Evolutionary conservation across 148 eudicot genomes (phyloP).

Genomic region (Pharnaceum exiguum): DNA sequence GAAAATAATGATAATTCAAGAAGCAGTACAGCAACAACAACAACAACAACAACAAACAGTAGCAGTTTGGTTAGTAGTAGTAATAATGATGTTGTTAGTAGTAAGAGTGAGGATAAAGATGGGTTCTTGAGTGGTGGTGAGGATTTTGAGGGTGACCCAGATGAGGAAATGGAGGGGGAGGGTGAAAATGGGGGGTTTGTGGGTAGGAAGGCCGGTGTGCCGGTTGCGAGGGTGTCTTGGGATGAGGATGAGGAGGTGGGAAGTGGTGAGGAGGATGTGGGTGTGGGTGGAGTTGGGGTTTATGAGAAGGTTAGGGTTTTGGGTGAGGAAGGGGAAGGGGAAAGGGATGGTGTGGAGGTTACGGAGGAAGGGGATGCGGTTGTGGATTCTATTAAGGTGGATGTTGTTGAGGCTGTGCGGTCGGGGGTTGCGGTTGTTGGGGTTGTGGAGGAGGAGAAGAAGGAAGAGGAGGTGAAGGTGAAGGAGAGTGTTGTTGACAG

Average conservation of each 20-base stretch:
- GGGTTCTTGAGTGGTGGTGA: slow-evolving; percentile 50
- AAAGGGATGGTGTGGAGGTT: neutral
- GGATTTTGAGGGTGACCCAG: slow-evolving; percentile 36
- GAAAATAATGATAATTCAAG: slow-evolving; percentile 5
- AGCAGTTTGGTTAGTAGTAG: slow-evolving; percentile 4
- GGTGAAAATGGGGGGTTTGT: slow-evolving; percentile 23
- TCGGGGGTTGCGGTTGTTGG: no score
- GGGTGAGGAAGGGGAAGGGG: no score
- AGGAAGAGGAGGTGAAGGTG: slow-evolving; percentile 18
- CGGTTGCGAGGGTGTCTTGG: slow-evolving; percentile 31
- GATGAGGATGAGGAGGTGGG: slow-evolving; percentile 28
- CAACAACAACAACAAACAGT: neutral
- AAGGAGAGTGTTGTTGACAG: slow-evolving; percentile 7
- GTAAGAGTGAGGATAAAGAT: slow-evolving; percentile 23
- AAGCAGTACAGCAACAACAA: slow-evolving; percentile 2
- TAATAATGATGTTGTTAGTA: slow-evolving; percentile 12
- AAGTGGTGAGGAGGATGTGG: slow-evolving; percentile 15
- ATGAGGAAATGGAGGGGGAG: slow-evolving; percentile 10
- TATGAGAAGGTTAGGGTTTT: slow-evolving; percentile 19
- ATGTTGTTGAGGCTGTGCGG: slow-evolving; percentile 6
- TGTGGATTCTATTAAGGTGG: slow-evolving; percentile 12
- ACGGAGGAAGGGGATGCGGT: slow-evolving; percentile 3
- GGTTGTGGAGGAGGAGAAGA: slow-evolving; percentile 18
- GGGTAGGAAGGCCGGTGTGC: slow-evolving; percentile 14
- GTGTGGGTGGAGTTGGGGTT: neutral